These are phyloP conservation scores for Galerina sulciceps DNA, from an alignment of 768 basidiomycete genomes.

Conservation along the genomic window DNA sequence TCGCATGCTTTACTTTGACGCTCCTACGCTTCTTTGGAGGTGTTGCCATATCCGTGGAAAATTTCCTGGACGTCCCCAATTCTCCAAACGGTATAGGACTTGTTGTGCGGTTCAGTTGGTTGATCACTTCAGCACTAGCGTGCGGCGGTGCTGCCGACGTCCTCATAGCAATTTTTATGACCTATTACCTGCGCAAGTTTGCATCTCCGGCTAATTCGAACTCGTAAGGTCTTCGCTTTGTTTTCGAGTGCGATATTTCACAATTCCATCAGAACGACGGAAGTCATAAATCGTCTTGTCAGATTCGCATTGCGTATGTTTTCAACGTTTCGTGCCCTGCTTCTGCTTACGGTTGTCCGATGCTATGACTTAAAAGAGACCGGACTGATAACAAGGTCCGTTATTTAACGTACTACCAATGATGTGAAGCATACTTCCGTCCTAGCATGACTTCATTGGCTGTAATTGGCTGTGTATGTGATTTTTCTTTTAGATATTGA, in stretches of 20 bases:
- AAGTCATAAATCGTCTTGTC: constrained; percentile 10
- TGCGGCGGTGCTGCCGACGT: constrained; percentile 2
- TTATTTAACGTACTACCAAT: not conserved
- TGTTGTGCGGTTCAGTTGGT: constrained; percentile 10
- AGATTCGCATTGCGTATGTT: constrained; percentile 8
- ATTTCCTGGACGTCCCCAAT: constrained; percentile 15
- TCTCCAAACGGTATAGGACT: constrained; percentile 10
- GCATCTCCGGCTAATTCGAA: constrained; percentile 5
- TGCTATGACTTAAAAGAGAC: constrained; percentile 2
- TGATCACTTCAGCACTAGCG: constrained; percentile 10
- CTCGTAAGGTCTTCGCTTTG: constrained; percentile 2
- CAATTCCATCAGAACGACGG: not conserved
- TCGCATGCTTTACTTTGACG: constrained; percentile 4
- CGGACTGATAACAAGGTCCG: constrained; percentile 5
- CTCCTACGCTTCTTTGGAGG: constrained; percentile 14
- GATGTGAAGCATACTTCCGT: no score
- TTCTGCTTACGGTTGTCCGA: not conserved
- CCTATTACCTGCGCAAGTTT: constrained; percentile 7
- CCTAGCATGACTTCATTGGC: constrained; percentile 6
- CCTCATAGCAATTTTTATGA: not conserved
- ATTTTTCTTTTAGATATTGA: not conserved
- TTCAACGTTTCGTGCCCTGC: not conserved
- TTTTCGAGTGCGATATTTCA: not conserved
- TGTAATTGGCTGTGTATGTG: constrained; percentile 2
- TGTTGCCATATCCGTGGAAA: constrained; percentile 6